Evolutionary conservation across 2,329 filamentous ascomycete species (phyloP), one percentile per base, ranked within the genome.

Genomic region (Aspergillus costaricaensis): DNA sequence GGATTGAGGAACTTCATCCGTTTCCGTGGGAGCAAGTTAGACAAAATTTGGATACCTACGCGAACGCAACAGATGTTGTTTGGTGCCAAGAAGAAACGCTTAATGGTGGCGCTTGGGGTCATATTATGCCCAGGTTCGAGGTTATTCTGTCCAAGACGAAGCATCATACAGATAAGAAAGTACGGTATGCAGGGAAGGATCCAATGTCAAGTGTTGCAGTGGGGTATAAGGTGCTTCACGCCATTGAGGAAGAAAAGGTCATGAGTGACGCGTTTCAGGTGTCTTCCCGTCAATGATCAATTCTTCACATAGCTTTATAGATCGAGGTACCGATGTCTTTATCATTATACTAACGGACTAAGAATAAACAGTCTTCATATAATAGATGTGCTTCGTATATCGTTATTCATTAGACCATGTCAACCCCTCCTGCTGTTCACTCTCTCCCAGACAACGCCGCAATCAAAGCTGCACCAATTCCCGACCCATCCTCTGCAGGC

Each of bases 41-140:
- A 83, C 93, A 98, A 78, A 98, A 98, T 82, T 86, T 99, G 57
- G 94, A 99, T 82, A 87, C 83, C 78, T 99, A 99, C 83, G 91
- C 93, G 76, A 98, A 99, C 78, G 94, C 94, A 70, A 91, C 97
- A 85, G 94, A 92, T 65, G 92, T 99, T 68, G 92, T 99, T 65
- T 99, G 93, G 93, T 89, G 87, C 69, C 95, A 99, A 81, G 95
- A 99, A 79, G 95, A 99, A 83, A 95, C 95, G 30, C 86, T 99
- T 62, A 99, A 99, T 76, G 95, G 95, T 7, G 95, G 95, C 77
- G 91, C 91, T 49, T 99, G 95, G 95, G 92, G 88, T 75, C 98
- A 95, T 81, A 91, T 89, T 15, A 95, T 99, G 81, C 95, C 95
- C 30, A 89, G 95, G 74, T 92, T 99, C 66, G 95, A 99, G 86